phyloP scores from a whole-genome alignment of 805 yeast species.

The Saccharomyces jurei region DNA sequence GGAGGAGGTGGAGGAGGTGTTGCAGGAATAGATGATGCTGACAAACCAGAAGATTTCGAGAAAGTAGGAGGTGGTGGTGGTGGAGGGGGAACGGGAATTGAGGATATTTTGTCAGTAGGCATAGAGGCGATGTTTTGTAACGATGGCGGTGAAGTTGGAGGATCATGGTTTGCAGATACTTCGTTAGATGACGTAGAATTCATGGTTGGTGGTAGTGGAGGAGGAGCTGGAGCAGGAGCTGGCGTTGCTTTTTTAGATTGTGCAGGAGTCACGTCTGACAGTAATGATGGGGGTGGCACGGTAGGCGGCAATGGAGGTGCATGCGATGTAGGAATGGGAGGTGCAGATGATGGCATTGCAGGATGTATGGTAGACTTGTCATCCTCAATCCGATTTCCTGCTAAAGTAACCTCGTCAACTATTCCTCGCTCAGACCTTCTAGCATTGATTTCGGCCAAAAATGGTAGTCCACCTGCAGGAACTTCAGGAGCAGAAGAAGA shows the following conservation, averaged over 20 bases:
- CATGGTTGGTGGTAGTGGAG: constrained; percentile 25
- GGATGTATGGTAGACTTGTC: constrained; percentile 12
- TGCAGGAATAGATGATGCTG: constrained; percentile 13
- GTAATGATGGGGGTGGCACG: constrained; percentile 20
- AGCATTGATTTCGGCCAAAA: constrained; percentile 45
- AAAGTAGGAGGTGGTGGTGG: constrained; percentile 15
- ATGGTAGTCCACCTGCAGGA: constrained; percentile 39
- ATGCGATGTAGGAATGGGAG: constrained; percentile 3
- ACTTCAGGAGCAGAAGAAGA: constrained; percentile 8
- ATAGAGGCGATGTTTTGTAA: constrained; percentile 15
- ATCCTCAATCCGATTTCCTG: neutral
- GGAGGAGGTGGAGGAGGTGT: constrained; percentile 19
- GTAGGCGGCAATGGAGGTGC: constrained; percentile 10
- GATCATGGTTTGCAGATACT: constrained; percentile 15
- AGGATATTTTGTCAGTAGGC: neutral
- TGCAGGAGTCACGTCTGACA: constrained; percentile 14
- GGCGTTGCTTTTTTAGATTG: constrained; percentile 11
- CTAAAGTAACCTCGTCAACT: constrained; percentile 24
- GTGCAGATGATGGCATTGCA: constrained; percentile 18
- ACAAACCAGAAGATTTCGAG: neutral
- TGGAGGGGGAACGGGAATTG: constrained; percentile 15
- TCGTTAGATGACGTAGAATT: constrained; percentile 2
- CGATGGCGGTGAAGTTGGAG: constrained; percentile 8
- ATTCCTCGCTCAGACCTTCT: constrained; percentile 41
- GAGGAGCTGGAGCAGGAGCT: constrained; percentile 23